Evolutionary conservation across 768 basidiomycete species (phyloP).

Genomic region (Auricularia auricula-judae): DNA sequence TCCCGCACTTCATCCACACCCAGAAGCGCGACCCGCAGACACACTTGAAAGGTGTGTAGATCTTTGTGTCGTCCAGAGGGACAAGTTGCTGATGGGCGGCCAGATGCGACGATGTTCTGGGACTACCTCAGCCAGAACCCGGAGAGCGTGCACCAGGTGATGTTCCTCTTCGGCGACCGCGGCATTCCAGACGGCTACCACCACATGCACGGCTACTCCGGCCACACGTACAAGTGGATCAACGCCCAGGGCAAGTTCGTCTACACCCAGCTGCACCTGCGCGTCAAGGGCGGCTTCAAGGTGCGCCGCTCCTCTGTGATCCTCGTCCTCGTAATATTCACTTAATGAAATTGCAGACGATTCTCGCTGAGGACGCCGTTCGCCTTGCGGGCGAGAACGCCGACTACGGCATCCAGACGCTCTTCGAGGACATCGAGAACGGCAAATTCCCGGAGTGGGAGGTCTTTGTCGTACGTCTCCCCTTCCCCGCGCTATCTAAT

Average conservation of each 20-base stretch:
- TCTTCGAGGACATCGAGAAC: slow-evolving; percentile 43
- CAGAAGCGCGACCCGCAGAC: slow-evolving; percentile 41
- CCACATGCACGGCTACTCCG: slow-evolving; percentile 39
- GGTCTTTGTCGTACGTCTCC: slow-evolving; percentile 27
- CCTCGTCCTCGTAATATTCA: background rate
- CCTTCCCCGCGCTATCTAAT: too few relatives aligned
- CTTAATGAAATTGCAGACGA: background rate
- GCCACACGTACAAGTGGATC: slow-evolving; percentile 39
- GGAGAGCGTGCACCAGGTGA: slow-evolving; percentile 33
- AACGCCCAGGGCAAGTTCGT: slow-evolving; percentile 37
- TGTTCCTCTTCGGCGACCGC: slow-evolving; percentile 44
- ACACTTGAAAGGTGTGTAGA: slow-evolving; percentile 21
- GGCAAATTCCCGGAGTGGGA: slow-evolving; percentile 46
- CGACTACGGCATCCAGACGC: slow-evolving; percentile 45
- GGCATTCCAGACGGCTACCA: slow-evolving; percentile 18
- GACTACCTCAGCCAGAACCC: slow-evolving; percentile 39
- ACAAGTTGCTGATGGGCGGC: background rate
- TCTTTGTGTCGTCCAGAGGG: background rate
- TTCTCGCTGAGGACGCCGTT: slow-evolving; percentile 18
- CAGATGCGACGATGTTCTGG: slow-evolving; percentile 17
- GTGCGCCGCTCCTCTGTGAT: slow-evolving; percentile 20
- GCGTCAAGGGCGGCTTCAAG: slow-evolving; percentile 73
- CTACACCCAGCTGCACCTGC: slow-evolving; percentile 46
- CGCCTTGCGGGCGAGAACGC: slow-evolving; percentile 24
- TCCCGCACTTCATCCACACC: slow-evolving; percentile 36